Base-by-base conservation (phyloP, 371 early-diverging fungal species). In the Dichotomocladium elegans region DNA sequence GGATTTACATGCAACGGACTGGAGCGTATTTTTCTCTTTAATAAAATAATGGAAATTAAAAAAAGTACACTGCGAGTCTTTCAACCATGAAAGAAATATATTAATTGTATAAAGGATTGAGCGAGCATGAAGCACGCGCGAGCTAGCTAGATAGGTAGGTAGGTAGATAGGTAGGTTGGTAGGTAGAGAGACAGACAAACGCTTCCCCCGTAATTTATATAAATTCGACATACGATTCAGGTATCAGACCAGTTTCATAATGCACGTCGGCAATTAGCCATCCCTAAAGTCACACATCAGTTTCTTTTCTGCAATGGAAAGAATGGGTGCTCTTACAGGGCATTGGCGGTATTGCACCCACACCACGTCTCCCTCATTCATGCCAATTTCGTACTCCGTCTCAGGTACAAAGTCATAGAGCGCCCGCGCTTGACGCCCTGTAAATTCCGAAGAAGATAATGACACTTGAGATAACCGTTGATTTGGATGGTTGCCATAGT, bases 391-490 rank as follows among this genome's bases (percentile, higher is more conserved):
- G 12, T 66, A 76, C 14, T 79, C 70, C 34, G 81, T 81, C 46
- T 85, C 85, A 8, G 85, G 87, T 27, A 70, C 75, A 67, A 88
- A 88, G 56, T 88, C 86, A 51, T 88, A 88, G 34, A 88, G 58
- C 3, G 85, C 89, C 37, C 72, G 66, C 6, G 70, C 85, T 52
- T 65, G 67, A 26, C 59, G 68, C 40, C 72, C 74, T 41, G 53
- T 66, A 52, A 55, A 67, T n/a, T 66, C 68, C 9, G 68, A 59
- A 1, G 55, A 55, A 40, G 51, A 53, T 25, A 35, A 53, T 31
- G 60, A 69, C 45, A 43, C 59, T 51, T 37, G 53, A 51, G 51
- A 61, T 45, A 41, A 48, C 62, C 17, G 53, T 46, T 45, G 55
- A 10, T 62, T 61, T n/a, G 61, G 66, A 4, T 61, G 51, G 12